Percentiles rank a stretch among this genome's conserved stretches.
phyloP scores from a whole-genome alignment of 495 filamentous ascomycete species.

The Podospora pseudoanserina region DNA sequence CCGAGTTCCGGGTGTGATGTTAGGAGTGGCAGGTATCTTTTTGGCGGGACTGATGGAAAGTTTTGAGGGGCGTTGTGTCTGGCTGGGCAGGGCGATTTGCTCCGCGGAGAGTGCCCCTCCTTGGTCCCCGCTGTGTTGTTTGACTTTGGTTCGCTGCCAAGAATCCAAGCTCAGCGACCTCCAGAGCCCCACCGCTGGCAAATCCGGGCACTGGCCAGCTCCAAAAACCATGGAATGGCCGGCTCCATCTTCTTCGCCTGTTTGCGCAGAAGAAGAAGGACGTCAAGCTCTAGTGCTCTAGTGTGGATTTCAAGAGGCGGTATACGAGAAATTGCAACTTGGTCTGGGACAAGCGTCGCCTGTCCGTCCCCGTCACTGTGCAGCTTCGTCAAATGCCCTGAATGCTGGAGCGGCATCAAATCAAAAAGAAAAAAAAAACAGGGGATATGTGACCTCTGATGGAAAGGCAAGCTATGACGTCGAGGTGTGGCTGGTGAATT shows the following conservation, averaged over 20 bases:
- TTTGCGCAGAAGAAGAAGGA: not conserved
- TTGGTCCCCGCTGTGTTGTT: slow-evolving; percentile 1
- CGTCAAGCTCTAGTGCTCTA: not conserved
- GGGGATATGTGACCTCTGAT: not conserved
- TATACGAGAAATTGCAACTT: not conserved
- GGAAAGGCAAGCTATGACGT: not conserved
- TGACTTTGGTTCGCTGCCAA: not conserved
- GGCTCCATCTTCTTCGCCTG: not conserved
- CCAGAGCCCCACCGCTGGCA: not conserved
- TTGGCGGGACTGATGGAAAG: not conserved
- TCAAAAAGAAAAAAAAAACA: not conserved
- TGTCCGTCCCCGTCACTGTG: not conserved
- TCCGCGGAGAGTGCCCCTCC: slow-evolving; percentile 3
- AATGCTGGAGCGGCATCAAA: not conserved
- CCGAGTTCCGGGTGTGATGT: not conserved
- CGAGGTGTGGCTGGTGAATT: not conserved
- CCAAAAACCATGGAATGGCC: not conserved
- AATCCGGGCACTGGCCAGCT: not conserved
- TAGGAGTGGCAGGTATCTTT: not conserved
- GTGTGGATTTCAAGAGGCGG: not conserved
- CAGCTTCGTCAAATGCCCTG: not conserved
- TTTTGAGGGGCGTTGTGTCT: not conserved
- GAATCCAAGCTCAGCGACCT: not conserved
- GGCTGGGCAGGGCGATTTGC: not conserved
- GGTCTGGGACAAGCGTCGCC: not conserved